A percentile compares a stretch with the other conserved stretches of the same genome.
phyloP scores from a whole-genome alignment of 2,329 filamentous ascomycete species.

The Capronia epimyces region DNA sequence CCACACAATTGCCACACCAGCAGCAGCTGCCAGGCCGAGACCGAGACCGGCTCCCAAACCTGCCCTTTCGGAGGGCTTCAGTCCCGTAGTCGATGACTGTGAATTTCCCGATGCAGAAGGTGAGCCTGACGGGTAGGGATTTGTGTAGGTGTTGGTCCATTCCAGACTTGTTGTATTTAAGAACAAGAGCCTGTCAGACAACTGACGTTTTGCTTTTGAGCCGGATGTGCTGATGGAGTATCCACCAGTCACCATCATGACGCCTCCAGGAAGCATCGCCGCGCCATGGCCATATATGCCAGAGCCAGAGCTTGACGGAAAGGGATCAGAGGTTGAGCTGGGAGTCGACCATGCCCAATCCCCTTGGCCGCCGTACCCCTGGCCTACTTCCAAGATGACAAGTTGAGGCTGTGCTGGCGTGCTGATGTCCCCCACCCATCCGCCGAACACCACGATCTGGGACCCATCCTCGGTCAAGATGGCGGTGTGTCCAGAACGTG shows the following conservation, averaged over 20 bases:
- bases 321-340: slow-evolving; percentile 36
- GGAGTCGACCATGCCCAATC: slow-evolving; percentile 44
- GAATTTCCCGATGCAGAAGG: slow-evolving; percentile 29
- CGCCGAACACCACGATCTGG: slow-evolving; percentile 73
- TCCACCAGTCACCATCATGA: slow-evolving; percentile 59
- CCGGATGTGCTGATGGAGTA: slow-evolving; percentile 46
- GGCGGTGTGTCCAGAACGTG: slow-evolving; percentile 82
- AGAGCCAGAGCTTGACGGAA: slow-evolving; percentile 42
- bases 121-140: slow-evolving; percentile 35
- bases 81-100: slow-evolving; percentile 13
- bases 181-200: slow-evolving; percentile 44
- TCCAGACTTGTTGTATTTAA: slow-evolving; percentile 57
- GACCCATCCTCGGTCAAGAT: slow-evolving; percentile 73
- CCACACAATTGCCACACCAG: slow-evolving; percentile 45
- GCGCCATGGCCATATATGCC: slow-evolving; percentile 60
- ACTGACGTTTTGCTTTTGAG: slow-evolving; percentile 32
- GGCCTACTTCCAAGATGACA: slow-evolving; percentile 67
- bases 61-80: slow-evolving; percentile 42
- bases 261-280: slow-evolving; percentile 54
- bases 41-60: slow-evolving; percentile 63
- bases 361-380: slow-evolving; percentile 57
- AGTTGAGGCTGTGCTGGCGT: slow-evolving; percentile 77
- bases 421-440: slow-evolving; percentile 80
- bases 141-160: slow-evolving; percentile 55
- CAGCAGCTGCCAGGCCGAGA: slow-evolving; percentile 53